Evolutionary conservation across 2,329 filamentous ascomycete genomes (phyloP).

Genomic region (Aspergillus tanneri): DNA sequence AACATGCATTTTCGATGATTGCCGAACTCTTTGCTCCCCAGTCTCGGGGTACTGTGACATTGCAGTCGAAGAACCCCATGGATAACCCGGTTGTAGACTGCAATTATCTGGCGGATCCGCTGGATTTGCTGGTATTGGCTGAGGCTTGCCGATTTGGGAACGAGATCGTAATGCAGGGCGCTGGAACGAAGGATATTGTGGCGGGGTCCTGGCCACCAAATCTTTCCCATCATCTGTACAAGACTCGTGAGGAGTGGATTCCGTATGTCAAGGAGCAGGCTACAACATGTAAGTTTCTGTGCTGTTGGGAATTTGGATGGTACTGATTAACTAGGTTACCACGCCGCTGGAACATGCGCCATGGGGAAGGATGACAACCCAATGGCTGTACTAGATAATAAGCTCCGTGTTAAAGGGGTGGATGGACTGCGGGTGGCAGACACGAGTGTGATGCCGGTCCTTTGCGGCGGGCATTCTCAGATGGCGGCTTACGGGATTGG

Average conservation of each 20-base stretch:
- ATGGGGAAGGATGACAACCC: conserved; percentile 53
- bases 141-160: conserved; percentile 61
- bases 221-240: conserved; percentile 53
- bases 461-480: conserved; percentile 55
- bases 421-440: conserved; percentile 56
- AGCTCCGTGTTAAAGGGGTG: conserved; percentile 55
- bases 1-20: conserved; percentile 60
- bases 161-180: conserved; percentile 59
- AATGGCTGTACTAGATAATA: conserved; percentile 54
- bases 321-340: conserved; percentile 47
- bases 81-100: conserved; percentile 59
- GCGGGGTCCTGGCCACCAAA: conserved; percentile 60
- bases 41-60: conserved; percentile 56
- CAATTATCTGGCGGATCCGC: conserved; percentile 56
- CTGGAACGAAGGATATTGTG: conserved; percentile 58
- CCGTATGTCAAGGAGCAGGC: conserved; percentile 58
- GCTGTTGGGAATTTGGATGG: not conserved
- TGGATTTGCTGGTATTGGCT: conserved; percentile 59
- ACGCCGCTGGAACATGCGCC: conserved; percentile 57
- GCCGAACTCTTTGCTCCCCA: conserved; percentile 58
- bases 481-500: conserved; percentile 61
- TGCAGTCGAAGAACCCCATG: conserved; percentile 50
- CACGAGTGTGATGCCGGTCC: conserved; percentile 53
- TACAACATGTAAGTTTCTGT: conserved; percentile 56
- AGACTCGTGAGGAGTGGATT: conserved; percentile 58